Evolutionary conservation across 495 filamentous ascomycete genomes (phyloP).

Genomic region (Hypoxylon lienhwacheense): DNA sequence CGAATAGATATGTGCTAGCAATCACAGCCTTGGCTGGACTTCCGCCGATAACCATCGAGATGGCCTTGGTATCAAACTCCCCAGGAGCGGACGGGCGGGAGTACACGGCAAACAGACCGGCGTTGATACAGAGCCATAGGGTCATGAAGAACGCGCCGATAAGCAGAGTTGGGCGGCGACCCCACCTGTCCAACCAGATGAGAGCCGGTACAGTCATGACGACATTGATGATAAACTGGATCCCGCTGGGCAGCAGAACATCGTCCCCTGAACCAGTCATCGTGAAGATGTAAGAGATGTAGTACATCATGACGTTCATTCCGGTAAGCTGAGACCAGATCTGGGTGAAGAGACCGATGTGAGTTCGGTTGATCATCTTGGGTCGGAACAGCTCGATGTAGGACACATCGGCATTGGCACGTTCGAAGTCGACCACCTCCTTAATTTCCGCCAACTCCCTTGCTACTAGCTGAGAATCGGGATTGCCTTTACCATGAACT

Average conservation of each 20-base stretch:
- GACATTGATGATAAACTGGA: constrained; percentile 75
- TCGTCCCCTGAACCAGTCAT: constrained; percentile 67
- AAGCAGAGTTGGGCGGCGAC: constrained; percentile 64
- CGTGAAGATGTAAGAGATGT: constrained; percentile 67
- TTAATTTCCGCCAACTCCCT: constrained; percentile 72
- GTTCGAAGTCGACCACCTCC: constrained; percentile 70
- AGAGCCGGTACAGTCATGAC: constrained; percentile 59
- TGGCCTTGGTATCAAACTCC: constrained; percentile 43
- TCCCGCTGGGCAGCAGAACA: constrained; percentile 67
- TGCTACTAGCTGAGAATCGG: constrained; percentile 60
- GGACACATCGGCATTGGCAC: constrained; percentile 59
- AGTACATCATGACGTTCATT: constrained; percentile 85
- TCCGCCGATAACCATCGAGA: constrained; percentile 56
- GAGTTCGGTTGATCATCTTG: constrained; percentile 72
- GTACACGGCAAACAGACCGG: constrained; percentile 61
- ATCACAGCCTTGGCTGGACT: constrained; percentile 69
- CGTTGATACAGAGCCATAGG: constrained; percentile 69
- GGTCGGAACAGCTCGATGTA: constrained; percentile 71
- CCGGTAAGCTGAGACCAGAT: constrained; percentile 85
- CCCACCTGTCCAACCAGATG: constrained; percentile 60
- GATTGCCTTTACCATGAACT: constrained; percentile 68
- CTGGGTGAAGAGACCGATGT: constrained; percentile 75
- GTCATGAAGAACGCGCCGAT: constrained; percentile 68
- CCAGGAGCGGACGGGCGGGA: constrained; percentile 43
- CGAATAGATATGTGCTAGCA: constrained; percentile 77